phyloP scores from a whole-genome alignment of 1,284 basidiomycete species.

The Blastosporella zonata region DNA sequence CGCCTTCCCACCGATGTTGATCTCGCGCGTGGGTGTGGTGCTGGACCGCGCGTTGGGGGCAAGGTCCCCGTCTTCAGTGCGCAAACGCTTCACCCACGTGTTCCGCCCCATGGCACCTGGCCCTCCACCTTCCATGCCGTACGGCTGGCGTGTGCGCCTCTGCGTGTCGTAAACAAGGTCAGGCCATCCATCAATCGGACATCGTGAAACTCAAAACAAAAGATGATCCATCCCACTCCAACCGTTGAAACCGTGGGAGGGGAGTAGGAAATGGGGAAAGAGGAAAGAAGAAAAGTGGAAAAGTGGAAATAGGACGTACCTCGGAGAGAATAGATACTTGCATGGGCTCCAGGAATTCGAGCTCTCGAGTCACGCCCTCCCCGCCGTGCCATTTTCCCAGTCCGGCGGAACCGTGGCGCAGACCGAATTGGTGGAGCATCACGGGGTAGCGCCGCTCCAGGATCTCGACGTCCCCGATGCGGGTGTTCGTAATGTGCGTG shows the following conservation, averaged over 20 bases:
- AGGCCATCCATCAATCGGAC: not conserved
- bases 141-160: conserved; percentile 86
- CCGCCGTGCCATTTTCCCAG: conserved; percentile 79
- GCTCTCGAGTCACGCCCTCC: conserved; percentile 83
- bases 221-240: not conserved
- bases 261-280: not conserved
- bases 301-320: conserved; percentile 34
- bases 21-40: conserved; percentile 46
- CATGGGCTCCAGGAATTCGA: conserved; percentile 85
- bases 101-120: conserved; percentile 79
- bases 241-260: not conserved
- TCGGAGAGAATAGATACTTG: conserved; percentile 88
- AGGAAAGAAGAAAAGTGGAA: no score
- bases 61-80: conserved; percentile 69
- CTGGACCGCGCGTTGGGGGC: conserved; percentile 28
- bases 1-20: conserved; percentile 93
- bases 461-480: conserved; percentile 91
- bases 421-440: conserved; percentile 78
- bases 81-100: conserved; percentile 82
- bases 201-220: not conserved
- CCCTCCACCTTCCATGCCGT: conserved; percentile 86
- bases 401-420: conserved; percentile 78
- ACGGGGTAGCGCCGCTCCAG: conserved; percentile 91
- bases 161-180: conserved; percentile 28
- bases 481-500: conserved; percentile 92